phyloP scores from a whole-genome alignment of 1,284 basidiomycete species.

The Polyporus tsugae region DNA sequence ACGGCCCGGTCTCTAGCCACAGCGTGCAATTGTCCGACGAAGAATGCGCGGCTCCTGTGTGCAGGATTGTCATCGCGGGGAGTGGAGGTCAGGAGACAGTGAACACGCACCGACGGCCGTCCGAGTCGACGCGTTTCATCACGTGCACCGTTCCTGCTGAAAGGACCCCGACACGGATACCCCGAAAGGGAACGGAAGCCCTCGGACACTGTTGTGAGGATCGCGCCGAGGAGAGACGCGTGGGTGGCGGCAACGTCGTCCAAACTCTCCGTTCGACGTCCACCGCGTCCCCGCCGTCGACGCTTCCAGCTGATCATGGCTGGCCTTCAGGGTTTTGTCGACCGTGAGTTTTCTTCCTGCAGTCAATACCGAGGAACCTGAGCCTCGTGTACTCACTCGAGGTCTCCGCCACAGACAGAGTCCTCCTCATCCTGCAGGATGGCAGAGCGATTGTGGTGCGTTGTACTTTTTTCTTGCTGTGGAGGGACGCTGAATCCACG shows the following conservation, averaged over 20 bases:
- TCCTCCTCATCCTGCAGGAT: constrained; percentile 90
- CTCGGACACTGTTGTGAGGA: constrained; percentile 17
- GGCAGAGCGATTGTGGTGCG: constrained; percentile 87
- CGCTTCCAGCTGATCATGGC: constrained; percentile 59
- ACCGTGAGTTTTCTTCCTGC: constrained; percentile 57
- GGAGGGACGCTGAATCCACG: neutral
- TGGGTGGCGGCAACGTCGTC: neutral
- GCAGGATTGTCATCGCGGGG: neutral
- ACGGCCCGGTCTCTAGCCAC: constrained; percentile 5
- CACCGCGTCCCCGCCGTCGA: constrained; percentile 16
- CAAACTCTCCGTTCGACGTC: constrained; percentile 11
- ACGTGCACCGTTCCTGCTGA: constrained; percentile 12
- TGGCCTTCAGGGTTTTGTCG: constrained; percentile 86
- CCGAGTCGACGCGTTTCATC: constrained; percentile 16
- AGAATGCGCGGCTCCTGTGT: neutral
- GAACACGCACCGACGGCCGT: neutral
- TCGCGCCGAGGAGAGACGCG: neutral
- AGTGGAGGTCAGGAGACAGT: constrained; percentile 23
- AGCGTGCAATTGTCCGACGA: neutral
- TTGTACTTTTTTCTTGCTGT: constrained; percentile 23
- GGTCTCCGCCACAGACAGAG: constrained; percentile 62
- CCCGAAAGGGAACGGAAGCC: neutral
- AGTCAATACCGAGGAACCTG: neutral
- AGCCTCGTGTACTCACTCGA: constrained; percentile 9
- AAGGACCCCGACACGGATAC: neutral